Conservation (phyloP, 768 basidiomycete genomes). For the Collybia nuda region DNA sequence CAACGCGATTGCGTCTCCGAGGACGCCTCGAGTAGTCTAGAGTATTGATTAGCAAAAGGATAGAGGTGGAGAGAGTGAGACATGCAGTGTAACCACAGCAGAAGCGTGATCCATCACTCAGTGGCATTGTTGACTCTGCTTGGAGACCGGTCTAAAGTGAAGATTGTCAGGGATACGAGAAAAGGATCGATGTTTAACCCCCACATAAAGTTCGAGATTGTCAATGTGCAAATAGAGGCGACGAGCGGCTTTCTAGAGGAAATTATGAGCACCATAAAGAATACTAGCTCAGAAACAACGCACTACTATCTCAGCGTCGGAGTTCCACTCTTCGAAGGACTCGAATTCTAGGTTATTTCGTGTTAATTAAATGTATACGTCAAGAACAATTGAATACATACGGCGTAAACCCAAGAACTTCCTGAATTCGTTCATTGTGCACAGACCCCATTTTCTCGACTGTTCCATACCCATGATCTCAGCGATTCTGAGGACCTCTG, state of each 20-base stretch:
- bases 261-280: not conserved
- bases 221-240: conserved; percentile 28
- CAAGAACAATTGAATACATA: conserved; percentile 12
- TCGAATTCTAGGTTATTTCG: conserved; percentile 28
- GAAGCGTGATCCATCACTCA: conserved; percentile 18
- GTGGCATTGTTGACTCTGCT: conserved; percentile 28
- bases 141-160: conserved; percentile 21
- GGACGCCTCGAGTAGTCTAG: conserved; percentile 45
- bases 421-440: conserved; percentile 56
- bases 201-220: conserved; percentile 29
- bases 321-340: conserved; percentile 52
- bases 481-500: conserved; percentile 43
- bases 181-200: not conserved
- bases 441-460: conserved; percentile 50
- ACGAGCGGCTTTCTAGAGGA: conserved; percentile 18
- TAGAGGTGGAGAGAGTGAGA: not conserved
- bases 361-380: too few species aligned
- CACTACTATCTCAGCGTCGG: conserved; percentile 36
- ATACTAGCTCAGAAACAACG: conserved; percentile 16
- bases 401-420: conserved; percentile 45
- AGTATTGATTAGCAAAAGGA: not conserved
- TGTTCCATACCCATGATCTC: conserved; percentile 57
- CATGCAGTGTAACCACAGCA: conserved; percentile 26
- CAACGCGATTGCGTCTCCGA: conserved; percentile 53
- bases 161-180: not conserved